A percentile compares a stretch with the other conserved stretches of the same genome.
Conservation (phyloP, 176 grass and related monocot genomes). For the Phoenix dactylifera region DNA sequence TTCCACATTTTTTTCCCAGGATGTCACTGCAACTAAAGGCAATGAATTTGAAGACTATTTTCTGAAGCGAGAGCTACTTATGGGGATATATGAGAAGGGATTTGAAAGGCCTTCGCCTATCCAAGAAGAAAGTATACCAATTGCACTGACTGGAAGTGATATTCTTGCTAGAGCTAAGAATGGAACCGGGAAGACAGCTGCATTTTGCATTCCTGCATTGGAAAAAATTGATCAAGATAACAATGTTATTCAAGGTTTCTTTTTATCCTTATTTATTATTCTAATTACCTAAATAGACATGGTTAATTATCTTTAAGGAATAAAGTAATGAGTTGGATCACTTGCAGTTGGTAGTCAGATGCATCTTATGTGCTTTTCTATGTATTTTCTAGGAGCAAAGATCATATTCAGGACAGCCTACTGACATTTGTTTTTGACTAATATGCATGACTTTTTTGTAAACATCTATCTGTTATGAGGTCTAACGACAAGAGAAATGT, state of each 20-base stretch:
- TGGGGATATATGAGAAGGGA: constrained; percentile 97
- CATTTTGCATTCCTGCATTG: constrained; percentile 86
- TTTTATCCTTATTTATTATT: constrained; percentile 1
- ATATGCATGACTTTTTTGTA: no score
- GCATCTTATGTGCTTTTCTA: no score
- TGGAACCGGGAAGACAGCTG: constrained; percentile 86
- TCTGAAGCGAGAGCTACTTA: constrained; percentile 90
- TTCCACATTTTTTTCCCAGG: constrained; percentile 23
- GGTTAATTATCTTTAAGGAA: neutral
- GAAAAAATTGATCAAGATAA: constrained; percentile 92
- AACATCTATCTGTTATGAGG: no score
- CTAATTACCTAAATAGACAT: neutral
- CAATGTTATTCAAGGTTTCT: constrained; percentile 85
- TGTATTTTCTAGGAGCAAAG: constrained; percentile 2
- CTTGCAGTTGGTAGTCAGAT: no score
- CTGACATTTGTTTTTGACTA: no score
- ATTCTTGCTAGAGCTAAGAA: constrained; percentile 98
- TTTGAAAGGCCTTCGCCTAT: constrained; percentile 93
- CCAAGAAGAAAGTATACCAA: constrained; percentile 97
- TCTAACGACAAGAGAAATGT: no score
- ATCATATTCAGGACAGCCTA: neutral
- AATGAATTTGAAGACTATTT: constrained; percentile 99
- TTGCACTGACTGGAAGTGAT: constrained; percentile 89
- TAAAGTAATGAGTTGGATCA: neutral
- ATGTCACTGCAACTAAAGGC: constrained; percentile 92